Percentiles rank a stretch among this genome's conserved stretches.
Evolutionary conservation across 306 rosid genomes (phyloP).

Genomic region (Quercus ilex): DNA sequence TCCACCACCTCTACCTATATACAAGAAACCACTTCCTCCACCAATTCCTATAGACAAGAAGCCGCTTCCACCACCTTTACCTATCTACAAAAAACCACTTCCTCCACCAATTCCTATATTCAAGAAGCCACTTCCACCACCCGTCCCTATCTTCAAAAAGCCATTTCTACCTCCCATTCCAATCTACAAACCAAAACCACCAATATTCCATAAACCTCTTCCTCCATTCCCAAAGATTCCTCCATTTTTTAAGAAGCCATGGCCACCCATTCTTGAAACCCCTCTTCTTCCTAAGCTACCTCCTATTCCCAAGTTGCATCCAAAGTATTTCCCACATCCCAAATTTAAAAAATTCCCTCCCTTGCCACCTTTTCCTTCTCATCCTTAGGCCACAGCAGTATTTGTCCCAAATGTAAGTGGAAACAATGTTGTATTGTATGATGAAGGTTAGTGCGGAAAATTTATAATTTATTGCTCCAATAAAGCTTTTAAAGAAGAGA

Average conservation of each 20-base stretch:
- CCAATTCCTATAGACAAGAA: slow-evolving; percentile 1
- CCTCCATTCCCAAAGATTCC: slow-evolving; percentile 51
- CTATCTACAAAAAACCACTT: slow-evolving; percentile 14
- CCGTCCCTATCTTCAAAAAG: slow-evolving; percentile 11
- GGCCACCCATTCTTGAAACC: slow-evolving; percentile 16
- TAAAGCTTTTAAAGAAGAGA: slow-evolving; percentile 16
- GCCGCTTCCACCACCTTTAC: slow-evolving; percentile 27
- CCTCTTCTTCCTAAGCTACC: slow-evolving; percentile 16
- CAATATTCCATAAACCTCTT: slow-evolving; percentile 32
- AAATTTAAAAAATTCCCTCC: slow-evolving; percentile 42
- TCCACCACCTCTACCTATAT: slow-evolving; percentile 14
- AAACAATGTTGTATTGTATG: slow-evolving; percentile 11
- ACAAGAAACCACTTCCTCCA: slow-evolving; percentile 22
- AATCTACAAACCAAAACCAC: slow-evolving; percentile 25
- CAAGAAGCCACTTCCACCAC: slow-evolving; percentile 17
- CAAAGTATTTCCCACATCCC: slow-evolving; percentile 46
- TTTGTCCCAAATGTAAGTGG: background rate
- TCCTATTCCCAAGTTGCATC: slow-evolving; percentile 26
- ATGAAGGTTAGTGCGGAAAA: slow-evolving; percentile 5
- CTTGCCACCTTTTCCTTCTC: slow-evolving; percentile 30
- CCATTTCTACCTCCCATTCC: slow-evolving; percentile 14
- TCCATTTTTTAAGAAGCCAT: slow-evolving; percentile 25
- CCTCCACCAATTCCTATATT: slow-evolving; percentile 10
- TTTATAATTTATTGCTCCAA: slow-evolving; percentile 8
- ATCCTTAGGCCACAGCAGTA: slow-evolving; percentile 29